These are phyloP conservation scores for Metarhizium rileyi DNA, from an alignment of 2,329 filamentous ascomycete genomes.

Conservation along the genomic window DNA sequence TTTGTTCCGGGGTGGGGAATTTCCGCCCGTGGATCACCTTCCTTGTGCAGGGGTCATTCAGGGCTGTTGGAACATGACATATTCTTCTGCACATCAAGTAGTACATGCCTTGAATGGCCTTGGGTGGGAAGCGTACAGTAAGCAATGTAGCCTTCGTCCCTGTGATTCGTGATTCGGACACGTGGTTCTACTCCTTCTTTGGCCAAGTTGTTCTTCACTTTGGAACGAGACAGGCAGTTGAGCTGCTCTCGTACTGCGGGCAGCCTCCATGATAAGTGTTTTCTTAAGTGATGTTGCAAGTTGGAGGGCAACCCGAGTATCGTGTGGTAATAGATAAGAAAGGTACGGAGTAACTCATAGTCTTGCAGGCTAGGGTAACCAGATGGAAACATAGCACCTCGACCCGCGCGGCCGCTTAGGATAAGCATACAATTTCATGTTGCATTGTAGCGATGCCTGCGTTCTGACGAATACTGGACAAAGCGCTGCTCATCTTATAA, in stretches of 20 bases:
- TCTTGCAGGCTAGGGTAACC: no score
- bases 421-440: no score
- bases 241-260: background rate
- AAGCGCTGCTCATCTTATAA: no score
- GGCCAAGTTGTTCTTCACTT: background rate
- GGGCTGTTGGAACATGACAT: conserved; percentile 17
- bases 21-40: conserved; percentile 17
- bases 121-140: background rate
- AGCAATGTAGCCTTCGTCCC: conserved; percentile 2
- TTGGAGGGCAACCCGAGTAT: background rate
- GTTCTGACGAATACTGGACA: no score
- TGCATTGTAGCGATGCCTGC: no score
- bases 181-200: conserved; percentile 1
- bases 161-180: conserved; percentile 3
- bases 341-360: no score
- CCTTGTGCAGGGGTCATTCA: conserved; percentile 18
- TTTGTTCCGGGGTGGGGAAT: conserved; percentile 16
- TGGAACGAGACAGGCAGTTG: background rate
- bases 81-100: conserved; percentile 1
- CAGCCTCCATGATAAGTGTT: conserved; percentile 1
- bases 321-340: no score
- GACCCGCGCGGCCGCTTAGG: no score
- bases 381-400: no score
- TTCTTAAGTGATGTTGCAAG: background rate
- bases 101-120: conserved; percentile 4